phyloP scores from a whole-genome alignment of 2,329 filamentous ascomycete species.

The Trichophyton schoenleinii region DNA sequence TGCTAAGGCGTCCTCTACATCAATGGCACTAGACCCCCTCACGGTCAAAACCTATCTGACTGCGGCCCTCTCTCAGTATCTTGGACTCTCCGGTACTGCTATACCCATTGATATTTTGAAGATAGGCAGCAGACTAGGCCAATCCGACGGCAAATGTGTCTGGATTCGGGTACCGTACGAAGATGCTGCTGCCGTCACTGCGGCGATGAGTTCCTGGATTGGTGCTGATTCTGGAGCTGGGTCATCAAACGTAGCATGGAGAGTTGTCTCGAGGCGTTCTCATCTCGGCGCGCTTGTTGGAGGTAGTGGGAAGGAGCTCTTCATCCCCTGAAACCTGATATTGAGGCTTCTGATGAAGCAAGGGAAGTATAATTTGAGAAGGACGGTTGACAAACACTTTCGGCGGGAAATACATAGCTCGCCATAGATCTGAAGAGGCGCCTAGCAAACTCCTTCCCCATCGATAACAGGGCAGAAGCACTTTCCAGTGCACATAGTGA shows the following conservation, averaged over 20 bases:
- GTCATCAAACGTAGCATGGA: slow-evolving; percentile 23
- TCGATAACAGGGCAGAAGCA: no score
- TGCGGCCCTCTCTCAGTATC: slow-evolving; percentile 36
- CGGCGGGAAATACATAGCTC: no score
- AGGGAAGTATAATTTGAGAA: neutral
- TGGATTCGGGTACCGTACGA: slow-evolving; percentile 37
- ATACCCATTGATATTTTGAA: slow-evolving; percentile 38
- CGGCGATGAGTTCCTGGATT: slow-evolving; percentile 37
- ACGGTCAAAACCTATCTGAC: slow-evolving; percentile 36
- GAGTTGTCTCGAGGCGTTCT: slow-evolving; percentile 28
- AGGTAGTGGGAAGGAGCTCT: slow-evolving; percentile 26
- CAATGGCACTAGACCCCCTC: slow-evolving; percentile 30
- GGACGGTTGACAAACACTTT: no score
- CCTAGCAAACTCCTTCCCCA: no score
- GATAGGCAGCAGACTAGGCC: slow-evolving; percentile 16
- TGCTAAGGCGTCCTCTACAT: slow-evolving; percentile 14
- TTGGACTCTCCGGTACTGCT: slow-evolving; percentile 35
- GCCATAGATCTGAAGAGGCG: no score
- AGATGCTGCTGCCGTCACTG: slow-evolving; percentile 32
- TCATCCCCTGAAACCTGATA: slow-evolving; percentile 17
- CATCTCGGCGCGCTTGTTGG: slow-evolving; percentile 24
- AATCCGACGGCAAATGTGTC: slow-evolving; percentile 13
- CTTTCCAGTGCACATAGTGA: no score
- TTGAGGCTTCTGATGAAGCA: neutral
- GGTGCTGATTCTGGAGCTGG: slow-evolving; percentile 17